A percentile compares a stretch with the other conserved stretches of the same genome.
Evolutionary conservation across 495 filamentous ascomycete genomes (phyloP).

Genomic region (Tuber microsphaerosporum): DNA sequence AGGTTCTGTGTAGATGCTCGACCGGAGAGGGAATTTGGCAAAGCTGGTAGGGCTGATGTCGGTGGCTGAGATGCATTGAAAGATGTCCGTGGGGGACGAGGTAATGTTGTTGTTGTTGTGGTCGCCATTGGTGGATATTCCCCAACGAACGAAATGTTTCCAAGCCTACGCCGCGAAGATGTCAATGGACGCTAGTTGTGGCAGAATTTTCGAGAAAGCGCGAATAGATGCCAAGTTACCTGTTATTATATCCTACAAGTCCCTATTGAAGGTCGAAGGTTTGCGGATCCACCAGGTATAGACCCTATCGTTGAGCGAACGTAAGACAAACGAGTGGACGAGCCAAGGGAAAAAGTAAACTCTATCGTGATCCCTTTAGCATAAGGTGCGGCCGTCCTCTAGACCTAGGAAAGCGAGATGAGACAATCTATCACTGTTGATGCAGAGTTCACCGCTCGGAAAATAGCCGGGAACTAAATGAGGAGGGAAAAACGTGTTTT

Average conservation of each 20-base stretch:
- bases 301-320: not conserved
- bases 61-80: slow-evolving; percentile 34
- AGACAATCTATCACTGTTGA: not conserved
- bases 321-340: not conserved
- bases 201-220: slow-evolving; percentile 16
- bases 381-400: slow-evolving; percentile 24
- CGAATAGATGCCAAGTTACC: slow-evolving; percentile 13
- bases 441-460: not conserved
- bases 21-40: slow-evolving; percentile 25
- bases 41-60: slow-evolving; percentile 31
- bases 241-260: slow-evolving; percentile 16
- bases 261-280: slow-evolving; percentile 14
- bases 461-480: slow-evolving; percentile 20
- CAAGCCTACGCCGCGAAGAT: slow-evolving; percentile 16
- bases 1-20: slow-evolving; percentile 34
- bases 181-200: slow-evolving; percentile 5
- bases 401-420: slow-evolving; percentile 14
- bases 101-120: slow-evolving; percentile 38
- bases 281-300: not conserved
- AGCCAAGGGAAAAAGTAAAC: slow-evolving; percentile 16
- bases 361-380: slow-evolving; percentile 17
- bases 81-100: slow-evolving; percentile 33
- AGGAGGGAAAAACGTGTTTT: slow-evolving; percentile 19
- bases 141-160: not conserved
- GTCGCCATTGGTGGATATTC: slow-evolving; percentile 24